These are phyloP conservation scores for Bruguiera gymnorhiza DNA, from an alignment of 345 rosid species.

Conservation along the genomic window DNA sequence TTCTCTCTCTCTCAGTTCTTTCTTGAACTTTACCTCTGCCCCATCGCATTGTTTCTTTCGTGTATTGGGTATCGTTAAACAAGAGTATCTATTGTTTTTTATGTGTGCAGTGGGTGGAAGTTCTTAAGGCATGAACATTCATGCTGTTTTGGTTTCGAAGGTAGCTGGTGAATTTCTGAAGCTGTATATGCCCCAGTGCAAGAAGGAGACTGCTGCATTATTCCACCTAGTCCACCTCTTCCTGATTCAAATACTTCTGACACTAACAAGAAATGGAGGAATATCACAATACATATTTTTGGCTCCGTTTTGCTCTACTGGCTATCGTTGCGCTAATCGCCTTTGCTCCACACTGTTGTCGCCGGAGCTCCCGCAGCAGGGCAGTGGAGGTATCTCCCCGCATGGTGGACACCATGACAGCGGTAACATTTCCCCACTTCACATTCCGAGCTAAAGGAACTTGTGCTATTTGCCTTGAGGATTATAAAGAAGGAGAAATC, in stretches of 20 bases:
- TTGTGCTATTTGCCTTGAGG: conserved; percentile 79
- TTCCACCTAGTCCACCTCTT: conserved; percentile 12
- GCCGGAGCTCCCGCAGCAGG: conserved; percentile 32
- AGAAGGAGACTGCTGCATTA: conserved; percentile 58
- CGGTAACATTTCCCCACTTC: conserved; percentile 50
- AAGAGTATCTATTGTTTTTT: too few species aligned
- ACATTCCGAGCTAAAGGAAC: conserved; percentile 54
- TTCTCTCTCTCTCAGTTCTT: neutral
- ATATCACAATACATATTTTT: conserved; percentile 45
- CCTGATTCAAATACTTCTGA: too few species aligned
- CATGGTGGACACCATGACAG: conserved; percentile 31
- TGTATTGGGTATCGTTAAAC: neutral
- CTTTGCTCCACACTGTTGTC: conserved; percentile 40
- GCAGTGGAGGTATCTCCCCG: conserved; percentile 32
- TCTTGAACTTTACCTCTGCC: neutral
- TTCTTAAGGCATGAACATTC: conserved; percentile 39
- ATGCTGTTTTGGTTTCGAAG: conserved; percentile 59
- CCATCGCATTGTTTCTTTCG: neutral
- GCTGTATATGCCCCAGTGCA: conserved; percentile 43
- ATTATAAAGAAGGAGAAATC: conserved; percentile 58
- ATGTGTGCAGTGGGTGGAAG: conserved; percentile 58
- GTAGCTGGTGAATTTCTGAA: conserved; percentile 49
- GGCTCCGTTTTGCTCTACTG: conserved; percentile 46
- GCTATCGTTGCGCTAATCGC: conserved; percentile 39
- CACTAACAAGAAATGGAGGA: conserved; percentile 52